Evolutionary conservation across 768 basidiomycete species (phyloP), one percentile per base, ranked within the genome.

Genomic region (Tulasnella calospora): DNA sequence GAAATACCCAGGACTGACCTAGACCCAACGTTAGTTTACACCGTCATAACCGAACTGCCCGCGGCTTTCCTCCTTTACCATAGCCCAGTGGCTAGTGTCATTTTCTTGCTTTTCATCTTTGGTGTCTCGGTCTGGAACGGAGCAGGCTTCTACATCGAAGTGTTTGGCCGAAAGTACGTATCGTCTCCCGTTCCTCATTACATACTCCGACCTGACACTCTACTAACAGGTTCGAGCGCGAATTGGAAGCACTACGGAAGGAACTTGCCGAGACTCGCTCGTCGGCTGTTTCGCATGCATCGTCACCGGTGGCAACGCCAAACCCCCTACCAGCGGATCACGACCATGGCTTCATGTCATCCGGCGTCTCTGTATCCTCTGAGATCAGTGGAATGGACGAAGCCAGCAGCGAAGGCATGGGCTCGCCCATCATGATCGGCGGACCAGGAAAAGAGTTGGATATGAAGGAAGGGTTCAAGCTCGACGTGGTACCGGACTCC

Each of bases 61-160:
- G 92, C 94, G 15, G 89, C 96, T 5, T 94, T 91, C 82, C 75
- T 96, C 38, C 87, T 98, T 61, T 97, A 97, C 82, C 88, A 93
- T 82, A 94, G 91, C 81, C 85, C 92, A 3, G 86, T 88, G 78
- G 94, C 92, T 89, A 95, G 94, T 81, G 90, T 88, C 23, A 84
- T 88, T 2, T 98, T 95, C 85, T 85, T 98, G 33, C 85, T 96
- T 51, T 80, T 89, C 80, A 92, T 98, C 67, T 94, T 98, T 82
- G 86, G 89, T 21, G 94, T 95, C 69, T 93, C 93, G 79, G 95
- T 93, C 0, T 99, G 96, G 96, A 99, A 98, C 83, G 96, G 96
- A 13, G 95, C 93, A 33, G 94, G 94, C 1, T 98, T 92, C 87
- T 98, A 98, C 83, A 96, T 98, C 76, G 96, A 98, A 78, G 96